These are phyloP conservation scores for Rhodomyrtus psidioides DNA, from an alignment of 441 rosid species.

Conservation along the genomic window DNA sequence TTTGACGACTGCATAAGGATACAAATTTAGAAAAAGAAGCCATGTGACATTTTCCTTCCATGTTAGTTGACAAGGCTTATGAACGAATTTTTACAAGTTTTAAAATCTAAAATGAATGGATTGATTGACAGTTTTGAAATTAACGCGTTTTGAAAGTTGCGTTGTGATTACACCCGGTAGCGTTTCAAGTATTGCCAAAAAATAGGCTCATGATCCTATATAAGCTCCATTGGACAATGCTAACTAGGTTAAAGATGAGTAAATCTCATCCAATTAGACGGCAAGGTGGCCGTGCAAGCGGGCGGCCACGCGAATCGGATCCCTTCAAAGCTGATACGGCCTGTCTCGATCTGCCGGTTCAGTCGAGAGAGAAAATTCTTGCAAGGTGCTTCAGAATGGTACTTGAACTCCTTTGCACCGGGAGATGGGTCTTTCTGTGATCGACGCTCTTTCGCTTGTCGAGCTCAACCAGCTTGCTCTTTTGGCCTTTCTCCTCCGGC, in stretches of 20 bases:
- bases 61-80: not conserved
- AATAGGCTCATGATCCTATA: not conserved
- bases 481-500: too few species aligned
- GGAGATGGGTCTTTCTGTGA: not conserved
- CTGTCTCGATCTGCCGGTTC: not conserved
- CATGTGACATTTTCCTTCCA: not conserved
- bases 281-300: not conserved
- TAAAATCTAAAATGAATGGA: not conserved
- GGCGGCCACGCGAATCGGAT: not conserved
- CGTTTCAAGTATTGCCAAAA: rapidly evolving
- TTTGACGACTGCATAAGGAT: not conserved
- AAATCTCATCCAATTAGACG: not conserved
- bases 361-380: not conserved
- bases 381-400: not conserved
- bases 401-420: not conserved
- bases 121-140: not conserved
- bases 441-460: not conserved
- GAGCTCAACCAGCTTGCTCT: not conserved
- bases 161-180: not conserved
- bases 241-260: not conserved
- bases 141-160: not conserved
- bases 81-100: not conserved
- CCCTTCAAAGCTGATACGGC: not conserved
- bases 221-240: not conserved
- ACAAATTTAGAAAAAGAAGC: not conserved